A percentile compares a stretch with the other conserved stretches of the same genome.
Conservation (phyloP, 345 rosid species). For the Citrus mangshanensis region DNA sequence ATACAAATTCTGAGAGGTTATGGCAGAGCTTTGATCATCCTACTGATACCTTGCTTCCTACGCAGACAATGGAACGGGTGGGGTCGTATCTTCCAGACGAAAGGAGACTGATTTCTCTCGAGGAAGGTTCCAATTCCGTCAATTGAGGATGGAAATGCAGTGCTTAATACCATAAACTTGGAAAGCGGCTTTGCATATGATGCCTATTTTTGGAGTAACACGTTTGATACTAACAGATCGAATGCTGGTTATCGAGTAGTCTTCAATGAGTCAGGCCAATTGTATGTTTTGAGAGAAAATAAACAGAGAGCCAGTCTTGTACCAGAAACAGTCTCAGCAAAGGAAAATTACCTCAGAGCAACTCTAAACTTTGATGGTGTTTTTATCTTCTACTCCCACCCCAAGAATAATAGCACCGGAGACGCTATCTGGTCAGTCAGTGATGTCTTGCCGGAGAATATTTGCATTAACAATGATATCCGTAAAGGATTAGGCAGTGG, state of each 20-base stretch:
- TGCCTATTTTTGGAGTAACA: conserved; percentile 18
- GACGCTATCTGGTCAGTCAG: conserved; percentile 16
- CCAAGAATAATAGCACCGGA: conserved; percentile 12
- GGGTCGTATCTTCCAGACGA: conserved; percentile 20
- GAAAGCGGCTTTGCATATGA: conserved; percentile 13
- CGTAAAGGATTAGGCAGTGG: conserved; percentile 18
- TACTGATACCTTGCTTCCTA: conserved; percentile 34
- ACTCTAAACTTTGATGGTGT: conserved; percentile 41
- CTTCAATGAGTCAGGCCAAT: conserved; percentile 24
- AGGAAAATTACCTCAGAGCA: conserved; percentile 21
- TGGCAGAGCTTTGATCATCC: conserved; percentile 39
- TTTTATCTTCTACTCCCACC: conserved; percentile 17
- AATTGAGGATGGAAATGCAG: conserved; percentile 27
- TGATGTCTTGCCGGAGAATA: conserved; percentile 23
- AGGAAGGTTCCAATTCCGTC: conserved; percentile 37
- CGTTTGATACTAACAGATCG: neutral
- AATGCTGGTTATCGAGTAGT: conserved; percentile 25
- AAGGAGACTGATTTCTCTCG: conserved; percentile 26
- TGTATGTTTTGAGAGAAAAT: conserved; percentile 24
- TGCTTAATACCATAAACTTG: conserved; percentile 26
- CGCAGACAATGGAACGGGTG: conserved; percentile 19
- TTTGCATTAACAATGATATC: conserved; percentile 11
- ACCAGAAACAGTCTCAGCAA: neutral
- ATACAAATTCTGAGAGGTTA: neutral
- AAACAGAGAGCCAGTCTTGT: neutral